These are phyloP conservation scores for Mycena sp. DNA, from an alignment of 1,284 basidiomycete species.

Conservation along the genomic window DNA sequence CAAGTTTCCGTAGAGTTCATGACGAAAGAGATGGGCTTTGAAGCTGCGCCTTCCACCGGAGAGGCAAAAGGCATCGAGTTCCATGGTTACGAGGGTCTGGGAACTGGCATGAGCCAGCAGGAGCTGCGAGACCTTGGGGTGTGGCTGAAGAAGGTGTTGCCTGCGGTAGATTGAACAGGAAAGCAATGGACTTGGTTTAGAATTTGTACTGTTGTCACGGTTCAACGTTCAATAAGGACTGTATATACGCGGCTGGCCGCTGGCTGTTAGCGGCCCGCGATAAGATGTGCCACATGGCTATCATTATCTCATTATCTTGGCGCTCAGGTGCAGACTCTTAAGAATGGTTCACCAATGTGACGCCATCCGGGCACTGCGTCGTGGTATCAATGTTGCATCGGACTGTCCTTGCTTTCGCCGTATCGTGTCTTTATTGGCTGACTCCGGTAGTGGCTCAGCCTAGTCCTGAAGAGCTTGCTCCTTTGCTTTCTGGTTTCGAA, in stretches of 20 bases:
- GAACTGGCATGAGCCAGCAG: conserved; percentile 7
- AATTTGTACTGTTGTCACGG: too few species aligned
- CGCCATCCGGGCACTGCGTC: too few species aligned
- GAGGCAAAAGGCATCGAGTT: conserved; percentile 16
- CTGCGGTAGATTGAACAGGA: neutral
- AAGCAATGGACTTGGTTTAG: neutral
- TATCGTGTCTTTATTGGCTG: too few species aligned
- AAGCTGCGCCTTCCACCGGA: neutral
- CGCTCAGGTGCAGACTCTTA: too few species aligned
- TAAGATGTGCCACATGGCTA: too few species aligned
- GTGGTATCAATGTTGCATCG: too few species aligned
- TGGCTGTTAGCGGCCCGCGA: too few species aligned
- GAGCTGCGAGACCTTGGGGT: conserved; percentile 19
- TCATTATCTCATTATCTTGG: too few species aligned
- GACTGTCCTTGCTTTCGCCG: neutral
- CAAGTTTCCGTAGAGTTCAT: conserved; percentile 20
- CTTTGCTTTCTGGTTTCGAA: conserved; percentile 36
- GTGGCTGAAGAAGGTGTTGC: conserved; percentile 23
- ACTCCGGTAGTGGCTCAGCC: conserved; percentile 31
- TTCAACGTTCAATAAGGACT: too few species aligned
- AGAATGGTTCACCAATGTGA: too few species aligned
- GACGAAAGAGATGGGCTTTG: conserved; percentile 19
- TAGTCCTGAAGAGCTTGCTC: conserved; percentile 34
- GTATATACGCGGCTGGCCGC: too few species aligned
- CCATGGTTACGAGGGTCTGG: conserved; percentile 19